Percentiles rank a stretch among this genome's conserved stretches.
Evolutionary conservation across 768 basidiomycete species (phyloP).

Genomic region (Amanita thiersii): DNA sequence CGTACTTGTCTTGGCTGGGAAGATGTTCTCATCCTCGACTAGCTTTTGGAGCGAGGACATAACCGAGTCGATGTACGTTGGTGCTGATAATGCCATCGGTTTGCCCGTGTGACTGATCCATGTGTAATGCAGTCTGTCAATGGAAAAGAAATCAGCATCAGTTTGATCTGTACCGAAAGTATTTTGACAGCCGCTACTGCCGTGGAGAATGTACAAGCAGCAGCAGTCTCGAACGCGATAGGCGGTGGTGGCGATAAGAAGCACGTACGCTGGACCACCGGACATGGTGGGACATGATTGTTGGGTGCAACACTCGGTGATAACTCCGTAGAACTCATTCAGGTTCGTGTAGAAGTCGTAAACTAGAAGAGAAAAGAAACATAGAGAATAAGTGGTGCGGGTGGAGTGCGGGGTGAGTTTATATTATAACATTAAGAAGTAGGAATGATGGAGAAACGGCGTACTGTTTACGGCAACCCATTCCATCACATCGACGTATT

Average conservation of each 20-base stretch:
- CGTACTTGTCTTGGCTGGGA: slow-evolving; percentile 93
- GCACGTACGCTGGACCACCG: slow-evolving; percentile 71
- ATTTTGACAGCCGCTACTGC: too few relatives aligned
- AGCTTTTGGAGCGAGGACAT: slow-evolving; percentile 96
- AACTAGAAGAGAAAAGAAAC: slow-evolving; percentile 37
- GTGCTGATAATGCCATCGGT: slow-evolving; percentile 80
- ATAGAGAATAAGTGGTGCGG: not conserved
- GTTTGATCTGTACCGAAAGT: too few relatives aligned
- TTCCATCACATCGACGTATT: slow-evolving; percentile 92
- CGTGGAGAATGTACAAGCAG: too few relatives aligned
- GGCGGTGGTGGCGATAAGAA: not conserved
- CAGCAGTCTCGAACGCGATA: too few relatives aligned
- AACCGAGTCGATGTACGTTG: slow-evolving; percentile 96
- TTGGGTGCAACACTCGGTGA: slow-evolving; percentile 89
- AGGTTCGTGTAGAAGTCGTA: slow-evolving; percentile 97
- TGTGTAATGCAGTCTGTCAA: slow-evolving; percentile 80
- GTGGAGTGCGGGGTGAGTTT: not conserved
- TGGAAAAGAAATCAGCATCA: slow-evolving; percentile 2
- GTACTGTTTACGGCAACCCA: slow-evolving; percentile 94
- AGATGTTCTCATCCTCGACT: slow-evolving; percentile 87
- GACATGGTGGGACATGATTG: slow-evolving; percentile 90
- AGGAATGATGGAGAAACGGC: slow-evolving; percentile 24
- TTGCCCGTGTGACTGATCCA: slow-evolving; percentile 94
- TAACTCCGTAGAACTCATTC: slow-evolving; percentile 93
- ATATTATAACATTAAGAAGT: not conserved